Base-by-base conservation (phyloP, 305 asterid species). In the Solanum hybrid region DNA sequence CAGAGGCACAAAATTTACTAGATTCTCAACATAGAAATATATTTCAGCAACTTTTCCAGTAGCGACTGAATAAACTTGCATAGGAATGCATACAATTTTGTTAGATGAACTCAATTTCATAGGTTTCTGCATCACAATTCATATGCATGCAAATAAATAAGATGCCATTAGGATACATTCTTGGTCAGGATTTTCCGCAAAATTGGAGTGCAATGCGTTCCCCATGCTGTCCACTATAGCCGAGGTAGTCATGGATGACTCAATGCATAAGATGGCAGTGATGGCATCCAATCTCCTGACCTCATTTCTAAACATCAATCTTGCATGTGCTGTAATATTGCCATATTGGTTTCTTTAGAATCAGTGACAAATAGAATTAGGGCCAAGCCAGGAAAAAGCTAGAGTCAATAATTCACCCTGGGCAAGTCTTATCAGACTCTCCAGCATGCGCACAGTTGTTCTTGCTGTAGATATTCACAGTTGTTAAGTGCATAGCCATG, bases 371-470 rank as follows among this genome's bases (percentile, higher is more conserved):
- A 29, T 46, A 84, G 75, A 57, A 22, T 18, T 31, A 85, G 31
- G 46, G 76, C 31, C 42, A 51, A 85, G 74, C 76, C 76, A 85
- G 75, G 40, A 85, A 57, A 84, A 85, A 29, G 76, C 88, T 85
- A 57, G 88, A 57, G 88, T 57, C 29, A 31, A 89, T 40, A 91
- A 86, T 69, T 69, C 92, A 97, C 99, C 99, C 93, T 96, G 99
- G 89, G 99, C 99, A 91, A 97, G 98, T 91, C 99, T 97, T 92
- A 97, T 97, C 95, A 97, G 93, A 92, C 99, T 97, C 93, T 97
- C 99, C 94, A 97, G 95, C 99, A 96, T 97, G 90, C 98, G 98
- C 37, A 97, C 94, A 18, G 99, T 97, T 90, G 99, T 97, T 94
- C 99, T 95, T 85, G 99, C 99, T 97, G 98, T 88, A 89, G 90